phyloP scores from a whole-genome alignment of 192 early-diverging fungal genomes.

The Phycomyces blakesleeanus region DNA sequence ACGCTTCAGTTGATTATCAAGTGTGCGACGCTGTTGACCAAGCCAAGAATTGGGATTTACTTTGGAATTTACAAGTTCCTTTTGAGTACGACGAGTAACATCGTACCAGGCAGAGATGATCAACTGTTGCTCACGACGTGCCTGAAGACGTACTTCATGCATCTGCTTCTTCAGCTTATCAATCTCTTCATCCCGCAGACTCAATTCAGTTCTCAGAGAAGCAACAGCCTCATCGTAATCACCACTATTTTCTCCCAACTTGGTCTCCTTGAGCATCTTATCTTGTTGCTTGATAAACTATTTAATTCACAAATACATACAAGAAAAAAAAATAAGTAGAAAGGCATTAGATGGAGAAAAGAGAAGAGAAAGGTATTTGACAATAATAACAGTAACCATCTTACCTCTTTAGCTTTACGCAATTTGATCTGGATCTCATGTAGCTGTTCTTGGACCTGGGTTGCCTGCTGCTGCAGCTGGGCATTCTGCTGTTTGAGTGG shows the following conservation, averaged over 20 bases:
- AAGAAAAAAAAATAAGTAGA: not conserved
- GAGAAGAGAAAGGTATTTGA: too few relatives aligned
- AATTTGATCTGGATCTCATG: slow-evolving; percentile 12
- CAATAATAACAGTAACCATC: too few relatives aligned
- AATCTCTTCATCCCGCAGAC: slow-evolving; percentile 41
- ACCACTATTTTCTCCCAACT: slow-evolving; percentile 12
- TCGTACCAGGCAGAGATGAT: slow-evolving; percentile 84
- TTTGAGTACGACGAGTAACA: slow-evolving; percentile 40
- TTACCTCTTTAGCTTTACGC: slow-evolving; percentile 29
- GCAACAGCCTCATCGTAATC: slow-evolving; percentile 56
- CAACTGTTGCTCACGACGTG: slow-evolving; percentile 72
- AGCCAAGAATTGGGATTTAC: slow-evolving; percentile 65
- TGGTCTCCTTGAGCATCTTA: slow-evolving; percentile 32
- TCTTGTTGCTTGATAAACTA: slow-evolving; percentile 40
- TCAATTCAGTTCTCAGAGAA: slow-evolving; percentile 48
- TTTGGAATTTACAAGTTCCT: slow-evolving; percentile 53
- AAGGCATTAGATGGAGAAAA: too few relatives aligned
- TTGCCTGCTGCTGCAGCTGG: slow-evolving; percentile 39
- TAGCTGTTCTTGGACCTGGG: slow-evolving; percentile 34
- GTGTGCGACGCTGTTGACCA: slow-evolving; percentile 62
- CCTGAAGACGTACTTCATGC: slow-evolving; percentile 64
- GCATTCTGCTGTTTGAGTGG: slow-evolving; percentile 51
- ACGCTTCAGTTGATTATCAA: slow-evolving; percentile 53
- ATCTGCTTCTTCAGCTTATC: slow-evolving; percentile 36
- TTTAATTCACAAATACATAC: not conserved